Percentiles rank a stretch among this genome's conserved stretches.
Conservation (phyloP, 441 rosid species). For the Cnidoscolus chayamansa region DNA sequence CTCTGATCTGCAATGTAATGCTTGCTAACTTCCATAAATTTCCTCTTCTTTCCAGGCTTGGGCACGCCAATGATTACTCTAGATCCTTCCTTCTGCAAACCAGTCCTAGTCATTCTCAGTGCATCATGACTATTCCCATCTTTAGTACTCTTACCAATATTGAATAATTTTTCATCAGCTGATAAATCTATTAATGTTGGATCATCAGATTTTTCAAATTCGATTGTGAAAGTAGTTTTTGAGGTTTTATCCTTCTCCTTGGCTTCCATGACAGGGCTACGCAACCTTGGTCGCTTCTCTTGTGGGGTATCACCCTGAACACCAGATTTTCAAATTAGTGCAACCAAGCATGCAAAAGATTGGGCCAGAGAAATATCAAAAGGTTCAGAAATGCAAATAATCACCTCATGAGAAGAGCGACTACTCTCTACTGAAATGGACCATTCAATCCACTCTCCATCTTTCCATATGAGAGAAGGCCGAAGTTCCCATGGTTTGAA, state of each 20-base stretch:
- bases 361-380: background rate
- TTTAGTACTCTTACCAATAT: slow-evolving; percentile 59
- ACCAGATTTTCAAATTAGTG: slow-evolving; percentile 27
- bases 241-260: slow-evolving; percentile 52
- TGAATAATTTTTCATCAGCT: slow-evolving; percentile 55
- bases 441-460: slow-evolving; percentile 86
- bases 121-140: slow-evolving; percentile 48
- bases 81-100: slow-evolving; percentile 80
- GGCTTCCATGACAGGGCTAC: slow-evolving; percentile 38
- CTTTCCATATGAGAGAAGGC: slow-evolving; percentile 81
- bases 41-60: slow-evolving; percentile 95
- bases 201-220: slow-evolving; percentile 45
- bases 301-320: slow-evolving; percentile 84
- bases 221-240: slow-evolving; percentile 34
- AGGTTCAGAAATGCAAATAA: slow-evolving; percentile 14
- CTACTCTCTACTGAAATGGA: slow-evolving; percentile 44
- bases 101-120: slow-evolving; percentile 60
- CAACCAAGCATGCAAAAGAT: slow-evolving; percentile 14
- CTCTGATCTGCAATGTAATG: slow-evolving; percentile 63
- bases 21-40: slow-evolving; percentile 98
- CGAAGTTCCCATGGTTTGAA: slow-evolving; percentile 82
- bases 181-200: slow-evolving; percentile 51
- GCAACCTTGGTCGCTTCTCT: slow-evolving; percentile 70
- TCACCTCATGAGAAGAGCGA: slow-evolving; percentile 50
- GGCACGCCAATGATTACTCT: slow-evolving; percentile 85